Evolutionary conservation across 257 asterid species (phyloP).

Genomic region (Solanum infundibuliforme): DNA sequence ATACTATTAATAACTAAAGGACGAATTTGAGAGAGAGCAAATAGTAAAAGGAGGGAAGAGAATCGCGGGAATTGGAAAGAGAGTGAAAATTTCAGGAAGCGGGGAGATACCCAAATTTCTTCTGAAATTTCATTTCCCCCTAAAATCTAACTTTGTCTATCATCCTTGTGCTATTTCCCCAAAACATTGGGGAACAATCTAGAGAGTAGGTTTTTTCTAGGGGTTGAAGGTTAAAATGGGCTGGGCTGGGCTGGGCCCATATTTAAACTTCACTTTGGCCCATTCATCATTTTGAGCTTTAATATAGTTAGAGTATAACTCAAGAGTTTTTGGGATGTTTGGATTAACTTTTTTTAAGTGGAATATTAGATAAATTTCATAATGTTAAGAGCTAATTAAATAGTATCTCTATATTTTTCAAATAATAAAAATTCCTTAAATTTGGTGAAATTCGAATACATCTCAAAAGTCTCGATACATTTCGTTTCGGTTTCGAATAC

Average conservation of each 20-base stretch:
- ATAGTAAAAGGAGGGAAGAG: neutral
- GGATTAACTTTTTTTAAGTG: neutral
- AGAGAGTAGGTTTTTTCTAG: neutral
- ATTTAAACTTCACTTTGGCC: neutral
- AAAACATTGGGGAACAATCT: neutral
- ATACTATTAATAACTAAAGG: neutral
- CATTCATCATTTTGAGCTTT: neutral
- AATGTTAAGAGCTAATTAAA: too few relatives aligned
- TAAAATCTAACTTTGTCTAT: neutral
- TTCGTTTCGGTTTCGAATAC: too few relatives aligned
- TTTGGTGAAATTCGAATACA: too few relatives aligned
- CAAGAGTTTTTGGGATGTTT: neutral
- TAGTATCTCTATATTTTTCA: too few relatives aligned
- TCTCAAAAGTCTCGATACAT: too few relatives aligned
- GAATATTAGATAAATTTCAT: too few relatives aligned
- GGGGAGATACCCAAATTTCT: neutral
- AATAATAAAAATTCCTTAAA: too few relatives aligned
- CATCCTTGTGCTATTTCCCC: neutral
- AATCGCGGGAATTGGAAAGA: slow-evolving; percentile 3
- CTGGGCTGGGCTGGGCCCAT: neutral
- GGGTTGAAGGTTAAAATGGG: neutral
- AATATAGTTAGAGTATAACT: neutral
- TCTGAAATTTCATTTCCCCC: slow-evolving; percentile 14
- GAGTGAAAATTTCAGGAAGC: neutral
- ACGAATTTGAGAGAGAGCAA: neutral